A percentile compares a stretch with the other conserved stretches of the same genome.
Conservation (phyloP, 148 eudicot species). For the Vaccinium corymbosum region DNA sequence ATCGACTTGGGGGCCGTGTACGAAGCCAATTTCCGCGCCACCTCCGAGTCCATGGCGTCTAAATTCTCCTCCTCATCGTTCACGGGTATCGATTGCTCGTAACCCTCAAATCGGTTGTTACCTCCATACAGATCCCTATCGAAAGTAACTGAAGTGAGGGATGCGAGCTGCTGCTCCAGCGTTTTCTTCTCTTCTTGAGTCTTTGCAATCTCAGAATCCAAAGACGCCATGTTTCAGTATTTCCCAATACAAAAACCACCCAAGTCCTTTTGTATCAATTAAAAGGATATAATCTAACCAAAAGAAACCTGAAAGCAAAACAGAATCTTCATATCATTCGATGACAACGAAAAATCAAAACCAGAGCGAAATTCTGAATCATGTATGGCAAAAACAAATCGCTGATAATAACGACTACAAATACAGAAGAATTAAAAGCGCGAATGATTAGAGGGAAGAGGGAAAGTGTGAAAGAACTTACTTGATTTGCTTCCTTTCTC, state of each 20-base stretch:
- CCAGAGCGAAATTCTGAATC: not conserved
- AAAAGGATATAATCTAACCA: not conserved
- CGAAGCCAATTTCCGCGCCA: slow-evolving; percentile 62
- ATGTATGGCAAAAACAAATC: not conserved
- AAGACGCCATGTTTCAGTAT: slow-evolving; percentile 29
- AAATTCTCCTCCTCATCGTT: slow-evolving; percentile 70
- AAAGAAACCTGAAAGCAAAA: not conserved
- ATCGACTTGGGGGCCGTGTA: slow-evolving; percentile 77
- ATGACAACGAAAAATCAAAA: not conserved
- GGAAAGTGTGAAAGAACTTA: too few relatives aligned
- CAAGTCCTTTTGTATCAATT: not conserved
- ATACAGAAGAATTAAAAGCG: too few relatives aligned
- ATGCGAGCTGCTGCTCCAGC: slow-evolving; percentile 68
- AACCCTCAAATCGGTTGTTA: slow-evolving; percentile 51
- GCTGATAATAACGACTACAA: not conserved
- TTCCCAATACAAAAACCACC: not conserved
- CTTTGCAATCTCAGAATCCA: slow-evolving; percentile 65
- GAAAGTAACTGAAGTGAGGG: slow-evolving; percentile 54
- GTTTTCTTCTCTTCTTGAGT: slow-evolving; percentile 87
- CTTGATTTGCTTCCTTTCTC: too few relatives aligned
- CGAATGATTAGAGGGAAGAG: too few relatives aligned
- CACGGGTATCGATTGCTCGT: slow-evolving; percentile 63
- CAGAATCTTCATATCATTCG: not conserved
- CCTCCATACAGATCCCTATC: slow-evolving; percentile 73
- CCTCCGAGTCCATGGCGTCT: slow-evolving; percentile 54